Evolutionary conservation across 1,284 basidiomycete genomes (phyloP).

Genomic region (Psilocybe mexicana): DNA sequence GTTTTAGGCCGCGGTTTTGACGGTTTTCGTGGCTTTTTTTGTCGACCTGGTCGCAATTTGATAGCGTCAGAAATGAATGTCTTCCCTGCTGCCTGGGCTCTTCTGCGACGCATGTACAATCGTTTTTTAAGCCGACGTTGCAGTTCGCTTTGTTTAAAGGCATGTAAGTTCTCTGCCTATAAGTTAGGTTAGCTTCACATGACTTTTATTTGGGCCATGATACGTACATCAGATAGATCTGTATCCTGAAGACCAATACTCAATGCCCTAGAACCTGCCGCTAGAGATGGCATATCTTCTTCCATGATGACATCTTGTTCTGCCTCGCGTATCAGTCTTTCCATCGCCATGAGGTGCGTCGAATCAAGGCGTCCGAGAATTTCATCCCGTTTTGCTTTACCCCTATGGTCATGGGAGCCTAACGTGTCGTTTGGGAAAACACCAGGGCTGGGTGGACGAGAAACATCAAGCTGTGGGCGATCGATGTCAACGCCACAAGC

Average conservation of each 20-base stretch:
- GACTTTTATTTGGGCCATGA: not conserved
- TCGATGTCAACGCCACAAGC: conserved; percentile 20
- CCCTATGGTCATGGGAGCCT: not conserved
- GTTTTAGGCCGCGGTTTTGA: conserved; percentile 33
- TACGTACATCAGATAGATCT: not conserved
- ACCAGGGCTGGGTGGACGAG: conserved; percentile 1
- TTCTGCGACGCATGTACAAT: conserved; percentile 71
- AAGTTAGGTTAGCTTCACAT: not conserved
- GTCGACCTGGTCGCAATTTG: conserved; percentile 51
- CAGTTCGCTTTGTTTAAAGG: conserved; percentile 24
- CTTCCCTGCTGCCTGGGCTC: conserved; percentile 49
- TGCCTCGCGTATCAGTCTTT: conserved; percentile 44
- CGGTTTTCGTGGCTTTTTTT: conserved; percentile 25
- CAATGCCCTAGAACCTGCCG: not conserved
- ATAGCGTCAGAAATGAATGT: conserved; percentile 30
- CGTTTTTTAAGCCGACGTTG: conserved; percentile 61
- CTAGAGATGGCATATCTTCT: not conserved
- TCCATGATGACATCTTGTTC: conserved; percentile 27
- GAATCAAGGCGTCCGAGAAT: conserved; percentile 20
- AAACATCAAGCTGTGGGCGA: not conserved
- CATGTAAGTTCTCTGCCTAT: not conserved
- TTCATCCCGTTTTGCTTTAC: conserved; percentile 2
- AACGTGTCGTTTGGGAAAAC: conserved; percentile 7
- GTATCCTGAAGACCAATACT: not conserved
- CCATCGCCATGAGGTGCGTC: conserved; percentile 38